Evolutionary conservation across 2,329 filamentous ascomycete species (phyloP), one percentile per base, ranked within the genome.

Genomic region (Epichloe hybrida): DNA sequence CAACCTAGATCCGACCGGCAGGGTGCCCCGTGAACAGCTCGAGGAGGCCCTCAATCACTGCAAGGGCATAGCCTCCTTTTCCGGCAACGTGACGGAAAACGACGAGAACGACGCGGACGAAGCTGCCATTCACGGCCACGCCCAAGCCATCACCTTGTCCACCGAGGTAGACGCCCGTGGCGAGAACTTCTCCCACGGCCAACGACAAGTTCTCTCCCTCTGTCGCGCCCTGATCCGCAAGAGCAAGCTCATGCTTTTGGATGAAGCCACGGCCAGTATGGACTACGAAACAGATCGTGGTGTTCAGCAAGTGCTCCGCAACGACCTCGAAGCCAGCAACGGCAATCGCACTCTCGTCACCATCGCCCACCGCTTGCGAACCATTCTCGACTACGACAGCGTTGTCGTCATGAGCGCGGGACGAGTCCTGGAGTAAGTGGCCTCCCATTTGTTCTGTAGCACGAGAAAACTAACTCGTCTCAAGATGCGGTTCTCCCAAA

Each of bases 1-100:
- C 13, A 78, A 87, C 58, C 72, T 88, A 13, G 83, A 88, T 61
- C 79, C 84, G 0, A 80, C 81, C 39, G 72, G 75, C 36, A 69
- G 75, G 36, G 70, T 81, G 31, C 69, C 73, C 0, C 73, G 77
- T 48, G 66, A 66, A 1, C 70, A 74, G 38, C 70, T 87, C 0
- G 70, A 74, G 34, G 76, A 74, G 53, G 82, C 80, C 0, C 69
- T 88, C 4, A 71, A 76, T 34, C 76, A 81, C 43, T 84, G 83
- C 56, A 74, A 77, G 57, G 73, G 81, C 15, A 73, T 83, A 46
- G 75, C 74, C 3, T 75, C 71, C 21, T 75, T 76, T 58, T 69
- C 69, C 17, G 66, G 68, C 23, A 67, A 68, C 40, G 64, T 62
- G 49, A 62, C 63, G 0, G 66, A 68, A 13, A 60, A 62, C 15